These are phyloP conservation scores for Aspergillus vadensis DNA, from an alignment of 2,329 filamentous ascomycete species.

Conservation along the genomic window DNA sequence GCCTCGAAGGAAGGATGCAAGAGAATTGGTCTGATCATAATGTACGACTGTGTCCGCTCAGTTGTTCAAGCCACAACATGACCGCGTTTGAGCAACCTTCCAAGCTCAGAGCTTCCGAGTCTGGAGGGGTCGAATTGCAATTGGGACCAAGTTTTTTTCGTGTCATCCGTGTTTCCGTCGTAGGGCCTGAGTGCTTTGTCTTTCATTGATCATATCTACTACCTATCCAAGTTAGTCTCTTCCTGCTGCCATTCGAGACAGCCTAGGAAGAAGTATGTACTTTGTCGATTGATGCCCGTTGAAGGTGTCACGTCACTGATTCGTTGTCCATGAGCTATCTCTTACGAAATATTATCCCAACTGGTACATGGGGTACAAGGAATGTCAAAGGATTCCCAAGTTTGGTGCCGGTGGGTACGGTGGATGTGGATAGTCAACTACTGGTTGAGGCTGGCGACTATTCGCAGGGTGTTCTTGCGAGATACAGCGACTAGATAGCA, in stretches of 20 bases:
- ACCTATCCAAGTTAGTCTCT: conserved; percentile 10
- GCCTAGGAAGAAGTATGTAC: conserved; percentile 4
- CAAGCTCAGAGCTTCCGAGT: neutral
- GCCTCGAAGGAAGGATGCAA: conserved; percentile 17
- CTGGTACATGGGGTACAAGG: neutral
- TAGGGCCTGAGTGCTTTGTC: conserved; percentile 19
- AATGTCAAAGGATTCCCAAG: conserved; percentile 17
- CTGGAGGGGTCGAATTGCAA: conserved; percentile 21
- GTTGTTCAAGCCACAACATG: neutral
- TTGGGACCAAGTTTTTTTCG: conserved; percentile 10
- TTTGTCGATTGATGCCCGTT: conserved; percentile 9
- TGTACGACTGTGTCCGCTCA: conserved; percentile 12
- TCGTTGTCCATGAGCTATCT: conserved; percentile 4
- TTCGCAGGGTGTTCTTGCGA: conserved; percentile 9
- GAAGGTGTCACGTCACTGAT: neutral
- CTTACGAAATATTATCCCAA: conserved; percentile 8
- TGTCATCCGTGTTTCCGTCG: conserved; percentile 17
- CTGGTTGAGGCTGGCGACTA: neutral
- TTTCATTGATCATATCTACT: conserved; percentile 15
- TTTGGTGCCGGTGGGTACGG: conserved; percentile 11
- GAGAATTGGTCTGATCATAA: conserved; percentile 16
- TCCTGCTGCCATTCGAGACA: neutral
- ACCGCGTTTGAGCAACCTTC: neutral
- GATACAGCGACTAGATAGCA: conserved; percentile 3
- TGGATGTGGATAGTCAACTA: conserved; percentile 12